phyloP scores from a whole-genome alignment of 2,329 filamentous ascomycete genomes.

The Calonectria crousiana region DNA sequence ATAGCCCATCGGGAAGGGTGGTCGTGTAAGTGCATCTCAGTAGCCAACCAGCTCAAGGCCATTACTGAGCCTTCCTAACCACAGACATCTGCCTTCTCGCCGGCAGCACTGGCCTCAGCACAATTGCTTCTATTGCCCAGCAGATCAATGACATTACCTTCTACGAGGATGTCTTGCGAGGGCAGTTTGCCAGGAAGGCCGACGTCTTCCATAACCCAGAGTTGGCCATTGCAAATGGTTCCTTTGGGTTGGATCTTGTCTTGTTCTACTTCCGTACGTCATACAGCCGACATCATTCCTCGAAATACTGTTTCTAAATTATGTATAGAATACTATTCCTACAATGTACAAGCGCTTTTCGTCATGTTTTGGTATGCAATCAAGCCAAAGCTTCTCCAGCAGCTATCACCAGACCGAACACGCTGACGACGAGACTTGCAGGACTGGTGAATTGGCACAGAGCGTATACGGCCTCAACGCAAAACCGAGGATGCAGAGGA shows the following conservation, averaged over 20 bases:
- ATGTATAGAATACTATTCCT: background rate
- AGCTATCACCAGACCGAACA: background rate
- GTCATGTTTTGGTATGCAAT: conserved; percentile 6
- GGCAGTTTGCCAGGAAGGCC: background rate
- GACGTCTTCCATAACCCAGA: background rate
- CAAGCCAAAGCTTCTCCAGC: background rate
- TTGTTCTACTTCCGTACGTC: background rate
- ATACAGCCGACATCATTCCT: background rate
- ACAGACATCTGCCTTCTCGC: background rate
- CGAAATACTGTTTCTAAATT: background rate
- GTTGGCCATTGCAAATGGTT: background rate
- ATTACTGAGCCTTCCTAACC: background rate
- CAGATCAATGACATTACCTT: background rate
- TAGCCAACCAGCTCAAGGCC: background rate
- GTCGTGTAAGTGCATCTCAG: background rate
- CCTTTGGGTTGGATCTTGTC: background rate
- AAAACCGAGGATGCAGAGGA: background rate
- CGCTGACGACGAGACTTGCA: background rate
- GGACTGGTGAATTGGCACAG: background rate
- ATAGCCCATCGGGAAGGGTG: background rate
- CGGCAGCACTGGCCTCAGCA: background rate
- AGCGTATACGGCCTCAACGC: background rate
- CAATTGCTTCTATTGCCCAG: background rate
- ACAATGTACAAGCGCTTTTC: background rate
- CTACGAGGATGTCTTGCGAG: background rate